Evolutionary conservation across 2,329 filamentous ascomycete species (phyloP).

Genomic region (Paracoccidioides brasiliensis): DNA sequence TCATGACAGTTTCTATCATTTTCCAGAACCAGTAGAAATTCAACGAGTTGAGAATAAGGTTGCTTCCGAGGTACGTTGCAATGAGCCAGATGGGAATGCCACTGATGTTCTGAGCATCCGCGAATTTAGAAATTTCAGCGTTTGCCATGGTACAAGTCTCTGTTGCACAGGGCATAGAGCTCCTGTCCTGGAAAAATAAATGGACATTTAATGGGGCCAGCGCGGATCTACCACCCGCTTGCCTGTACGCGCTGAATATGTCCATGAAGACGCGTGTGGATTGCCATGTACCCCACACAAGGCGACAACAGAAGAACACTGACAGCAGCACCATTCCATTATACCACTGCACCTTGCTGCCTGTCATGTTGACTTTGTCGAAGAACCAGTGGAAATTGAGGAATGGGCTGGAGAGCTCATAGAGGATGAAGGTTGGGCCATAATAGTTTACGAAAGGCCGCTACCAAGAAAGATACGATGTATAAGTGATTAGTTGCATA

Average conservation of each 20-base stretch:
- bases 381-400: slow-evolving; percentile 60
- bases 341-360: slow-evolving; percentile 47
- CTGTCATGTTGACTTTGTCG: slow-evolving; percentile 54
- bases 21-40: slow-evolving; percentile 56
- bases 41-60: slow-evolving; percentile 47
- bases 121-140: slow-evolving; percentile 38
- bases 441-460: slow-evolving; percentile 55
- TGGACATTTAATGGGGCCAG: slow-evolving; percentile 21
- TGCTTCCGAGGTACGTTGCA: slow-evolving; percentile 44
- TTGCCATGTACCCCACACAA: slow-evolving; percentile 51
- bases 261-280: slow-evolving; percentile 47
- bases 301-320: slow-evolving; percentile 49
- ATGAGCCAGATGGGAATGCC: slow-evolving; percentile 46
- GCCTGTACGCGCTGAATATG: slow-evolving; percentile 41
- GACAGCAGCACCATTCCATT: slow-evolving; percentile 47
- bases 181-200: slow-evolving; percentile 20
- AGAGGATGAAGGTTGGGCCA: slow-evolving; percentile 51
- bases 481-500: neutral
- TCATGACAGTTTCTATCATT: slow-evolving; percentile 53
- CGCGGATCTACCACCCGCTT: slow-evolving; percentile 22
- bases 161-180: slow-evolving; percentile 25
- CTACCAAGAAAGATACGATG: slow-evolving; percentile 23
- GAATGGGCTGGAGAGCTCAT: slow-evolving; percentile 53
- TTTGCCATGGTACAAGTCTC: slow-evolving; percentile 28
- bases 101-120: slow-evolving; percentile 22